These are phyloP conservation scores for Grigorovia yakushimaensis DNA, from an alignment of 805 yeast species.

Conservation along the genomic window DNA sequence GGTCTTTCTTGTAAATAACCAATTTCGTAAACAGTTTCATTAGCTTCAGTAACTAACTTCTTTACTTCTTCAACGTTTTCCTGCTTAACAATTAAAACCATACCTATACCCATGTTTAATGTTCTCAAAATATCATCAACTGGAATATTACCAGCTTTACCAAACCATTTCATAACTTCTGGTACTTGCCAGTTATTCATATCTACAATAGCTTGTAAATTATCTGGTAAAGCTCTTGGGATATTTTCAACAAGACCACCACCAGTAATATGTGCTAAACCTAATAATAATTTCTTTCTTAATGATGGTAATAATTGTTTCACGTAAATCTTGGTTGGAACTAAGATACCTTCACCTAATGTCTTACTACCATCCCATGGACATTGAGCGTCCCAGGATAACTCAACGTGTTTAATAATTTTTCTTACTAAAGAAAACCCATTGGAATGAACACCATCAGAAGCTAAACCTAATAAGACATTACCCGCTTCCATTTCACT, in stretches of 20 bases:
- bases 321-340: conserved; percentile 92
- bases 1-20: conserved; percentile 47
- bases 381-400: conserved; percentile 60
- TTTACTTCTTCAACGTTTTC: conserved; percentile 53
- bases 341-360: conserved; percentile 75
- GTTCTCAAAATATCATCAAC: conserved; percentile 77
- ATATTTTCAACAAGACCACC: conserved; percentile 96
- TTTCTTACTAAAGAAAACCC: conserved; percentile 93
- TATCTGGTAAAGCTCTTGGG: conserved; percentile 84
- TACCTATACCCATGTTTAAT: conserved; percentile 92
- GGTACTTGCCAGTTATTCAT: conserved; percentile 76
- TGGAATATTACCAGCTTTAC: conserved; percentile 85
- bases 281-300: conserved; percentile 58
- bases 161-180: conserved; percentile 88
- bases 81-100: conserved; percentile 76
- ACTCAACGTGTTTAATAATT: conserved; percentile 70
- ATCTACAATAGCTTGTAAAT: conserved; percentile 73
- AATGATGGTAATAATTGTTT: conserved; percentile 76
- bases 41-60: conserved; percentile 45
- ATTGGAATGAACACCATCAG: conserved; percentile 93
- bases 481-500: conserved; percentile 68
- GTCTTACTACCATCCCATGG: conserved; percentile 73
- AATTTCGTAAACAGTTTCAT: conserved; percentile 66
- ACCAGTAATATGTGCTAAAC: conserved; percentile 95
- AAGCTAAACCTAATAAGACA: conserved; percentile 73